Evolutionary conservation across 179 eudicot genomes (phyloP), one percentile per base, ranked within the genome.

Genomic region (Spinacia oleracea): DNA sequence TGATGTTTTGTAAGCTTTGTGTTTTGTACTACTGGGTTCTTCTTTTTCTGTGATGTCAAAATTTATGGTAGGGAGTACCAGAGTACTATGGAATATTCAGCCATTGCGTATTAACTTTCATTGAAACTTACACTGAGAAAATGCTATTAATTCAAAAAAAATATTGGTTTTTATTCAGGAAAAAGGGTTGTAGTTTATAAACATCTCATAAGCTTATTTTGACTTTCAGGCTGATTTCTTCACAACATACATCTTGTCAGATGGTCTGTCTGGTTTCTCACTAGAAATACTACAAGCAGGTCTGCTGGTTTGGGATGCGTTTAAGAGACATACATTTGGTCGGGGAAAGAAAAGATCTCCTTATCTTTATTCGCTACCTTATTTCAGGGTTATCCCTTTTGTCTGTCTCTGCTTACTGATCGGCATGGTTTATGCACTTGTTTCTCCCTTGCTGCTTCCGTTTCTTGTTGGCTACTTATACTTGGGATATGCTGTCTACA

Each of bases 381-480:
- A 90, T 74, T 88, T 84, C 84, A 85, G 98, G 74, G 84, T 83
- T 42, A 79, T 94, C 60, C 98, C 98, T 56, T 90, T 87, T 79
- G 89, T 90, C 72, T 81, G 90, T 72, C 92, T 90, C 48, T 85
- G 85, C 65, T 81, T 94, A 51, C 80, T 94, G 74, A 91, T 94
- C 32, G 98, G 98, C 80, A 88, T 88, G 89, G 90, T 89, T 45
- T 94, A 94, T 73, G 94, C 98, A 3, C 91, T 91, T 35, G 93
- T 94, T 34, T 89, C 98, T 60, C 98, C 98, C 11, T 83, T 94
- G 89, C 86, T 94, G 79, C 93, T 93, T 74, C 98, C 97, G 4
- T 93, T 94, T 81, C 89, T 93, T 50, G 89, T 94, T 69, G 93
- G 90, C 86, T 93, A 93, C 84, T 86, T 94, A 75, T 83, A 89